A percentile compares a stretch with the other conserved stretches of the same genome.
phyloP scores from a whole-genome alignment of 2,329 filamentous ascomycete genomes.

The Neopestalotiopsis clavispora region DNA sequence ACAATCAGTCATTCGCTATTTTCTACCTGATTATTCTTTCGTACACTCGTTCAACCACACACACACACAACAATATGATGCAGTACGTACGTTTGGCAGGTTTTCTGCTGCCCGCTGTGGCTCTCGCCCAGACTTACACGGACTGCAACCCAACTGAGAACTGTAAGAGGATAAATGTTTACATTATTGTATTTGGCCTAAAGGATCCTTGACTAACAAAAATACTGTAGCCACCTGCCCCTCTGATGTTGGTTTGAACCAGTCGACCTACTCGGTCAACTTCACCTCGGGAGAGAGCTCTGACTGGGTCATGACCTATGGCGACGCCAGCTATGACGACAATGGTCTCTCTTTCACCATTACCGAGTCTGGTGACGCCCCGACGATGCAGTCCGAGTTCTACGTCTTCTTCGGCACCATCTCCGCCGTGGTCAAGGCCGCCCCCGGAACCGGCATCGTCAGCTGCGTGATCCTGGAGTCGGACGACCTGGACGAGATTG shows the following conservation, averaged over 20 bases:
- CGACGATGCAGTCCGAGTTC: slow-evolving; percentile 68
- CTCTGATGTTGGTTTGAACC: slow-evolving; percentile 67
- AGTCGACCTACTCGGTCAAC: slow-evolving; percentile 51
- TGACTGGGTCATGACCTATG: slow-evolving; percentile 14
- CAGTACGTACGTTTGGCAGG: slow-evolving; percentile 10
- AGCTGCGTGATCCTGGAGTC: slow-evolving; percentile 74
- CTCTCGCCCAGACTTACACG: slow-evolving; percentile 19
- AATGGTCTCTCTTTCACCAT: slow-evolving; percentile 49
- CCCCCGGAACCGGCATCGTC: slow-evolving; percentile 72
- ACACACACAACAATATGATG: slow-evolving; percentile 1
- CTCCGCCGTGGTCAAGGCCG: slow-evolving; percentile 67
- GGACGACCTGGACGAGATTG: slow-evolving; percentile 75
- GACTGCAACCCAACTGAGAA: slow-evolving; percentile 17
- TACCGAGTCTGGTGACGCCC: slow-evolving; percentile 53
- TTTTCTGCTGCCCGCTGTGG: slow-evolving; percentile 16
- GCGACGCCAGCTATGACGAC: slow-evolving; percentile 13
- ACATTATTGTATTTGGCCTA: too few species aligned
- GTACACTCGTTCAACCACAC: slow-evolving; percentile 7
- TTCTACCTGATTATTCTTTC: neutral
- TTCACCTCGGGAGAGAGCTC: slow-evolving; percentile 65
- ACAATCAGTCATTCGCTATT: slow-evolving; percentile 10
- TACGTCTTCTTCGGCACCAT: slow-evolving; percentile 81
- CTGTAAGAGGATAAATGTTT: neutral
- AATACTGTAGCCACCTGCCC: slow-evolving; percentile 52
- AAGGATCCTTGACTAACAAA: neutral